Base-by-base conservation (phyloP, 768 basidiomycete species). In the Kwoniella bestiolae region DNA sequence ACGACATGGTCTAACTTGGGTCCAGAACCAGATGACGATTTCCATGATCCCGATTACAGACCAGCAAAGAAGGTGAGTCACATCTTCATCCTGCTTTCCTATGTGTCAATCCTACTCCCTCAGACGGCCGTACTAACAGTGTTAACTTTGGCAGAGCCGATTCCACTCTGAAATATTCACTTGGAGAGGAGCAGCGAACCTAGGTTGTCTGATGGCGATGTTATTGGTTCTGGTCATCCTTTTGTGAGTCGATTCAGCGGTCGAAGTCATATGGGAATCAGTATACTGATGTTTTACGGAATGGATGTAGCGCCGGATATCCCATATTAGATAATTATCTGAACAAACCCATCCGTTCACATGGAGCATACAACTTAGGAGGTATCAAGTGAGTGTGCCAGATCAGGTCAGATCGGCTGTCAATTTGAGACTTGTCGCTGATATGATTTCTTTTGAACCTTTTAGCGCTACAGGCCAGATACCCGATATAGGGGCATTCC, bases 321-420 rank as follows among this genome's bases (percentile, higher is more conserved):
- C 95, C 95, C 12, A 87, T 96, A 74, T 85, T 92, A 64, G 83
- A 84, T 58, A 86, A 86, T 69, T 85, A 85, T 73, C 55, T 70
- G 12, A 46, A 65, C 18, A 77, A 79, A 56, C 14, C 23, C 25
- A 50, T 59, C 3, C 61, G 51, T 29, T 80, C 68, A 3, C 56
- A 63, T 4, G 82, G 81, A 74, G 90, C 89, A 8, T 94, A 88
- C 82, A 94, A 94, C 77, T 83, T 94, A 18, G 94, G 94, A n/a
- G 90, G 90, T 1, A 88, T 91, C 70, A 97, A 98, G 75, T 74
- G 35, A 32, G 72, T 66, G 8, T 23, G 6, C 23, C n/a, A 23
- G 11, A 6, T 28, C n/a, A n/a, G n/a, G 52, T 26, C 5, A 26
- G 5, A 50, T 12, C 21, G 47, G 7, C 47, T 50, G 7, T 26